Percentiles rank a stretch among this genome's conserved stretches.
Evolutionary conservation across 306 rosid species (phyloP).

Genomic region (Acacia crassicarpa): DNA sequence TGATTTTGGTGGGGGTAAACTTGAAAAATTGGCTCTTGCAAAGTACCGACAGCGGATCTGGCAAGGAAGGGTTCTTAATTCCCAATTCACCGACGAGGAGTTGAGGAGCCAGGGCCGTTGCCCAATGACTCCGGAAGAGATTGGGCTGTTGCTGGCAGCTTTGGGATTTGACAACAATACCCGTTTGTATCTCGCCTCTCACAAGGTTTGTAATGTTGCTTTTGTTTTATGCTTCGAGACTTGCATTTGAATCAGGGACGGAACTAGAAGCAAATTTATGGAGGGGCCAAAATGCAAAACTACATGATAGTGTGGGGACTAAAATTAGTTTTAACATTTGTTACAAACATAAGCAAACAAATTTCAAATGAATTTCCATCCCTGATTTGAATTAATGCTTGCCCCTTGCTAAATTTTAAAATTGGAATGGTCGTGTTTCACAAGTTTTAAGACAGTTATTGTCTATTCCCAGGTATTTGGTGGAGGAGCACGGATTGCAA

Average conservation of each 20-base stretch:
- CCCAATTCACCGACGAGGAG: slow-evolving; percentile 94
- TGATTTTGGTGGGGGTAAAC: slow-evolving; percentile 97
- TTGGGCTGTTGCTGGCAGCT: slow-evolving; percentile 92
- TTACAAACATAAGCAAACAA: not conserved
- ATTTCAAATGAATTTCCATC: not conserved
- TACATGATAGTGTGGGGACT: not conserved
- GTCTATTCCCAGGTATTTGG: slow-evolving; percentile 78
- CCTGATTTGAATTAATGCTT: not conserved
- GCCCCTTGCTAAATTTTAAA: slow-evolving; percentile 7
- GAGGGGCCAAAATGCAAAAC: not conserved
- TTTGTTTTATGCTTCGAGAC: slow-evolving; percentile 5
- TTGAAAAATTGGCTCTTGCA: slow-evolving; percentile 88
- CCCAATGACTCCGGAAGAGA: slow-evolving; percentile 97
- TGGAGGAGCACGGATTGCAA: slow-evolving; percentile 88
- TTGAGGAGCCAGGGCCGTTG: slow-evolving; percentile 96
- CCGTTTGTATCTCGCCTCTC: slow-evolving; percentile 93
- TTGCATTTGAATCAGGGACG: not conserved
- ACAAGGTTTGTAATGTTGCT: slow-evolving; percentile 64
- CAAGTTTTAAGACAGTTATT: slow-evolving; percentile 9
- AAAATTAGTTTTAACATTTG: not conserved
- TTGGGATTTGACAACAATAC: slow-evolving; percentile 92
- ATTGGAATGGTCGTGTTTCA: not conserved
- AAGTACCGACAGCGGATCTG: slow-evolving; percentile 87
- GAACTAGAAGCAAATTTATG: not conserved
- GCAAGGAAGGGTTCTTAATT: slow-evolving; percentile 98